A percentile compares a stretch with the other conserved stretches of the same genome.
These are phyloP conservation scores for Alternaria tenuissima DNA, from an alignment of 2,329 filamentous ascomycete species.

Conservation along the genomic window DNA sequence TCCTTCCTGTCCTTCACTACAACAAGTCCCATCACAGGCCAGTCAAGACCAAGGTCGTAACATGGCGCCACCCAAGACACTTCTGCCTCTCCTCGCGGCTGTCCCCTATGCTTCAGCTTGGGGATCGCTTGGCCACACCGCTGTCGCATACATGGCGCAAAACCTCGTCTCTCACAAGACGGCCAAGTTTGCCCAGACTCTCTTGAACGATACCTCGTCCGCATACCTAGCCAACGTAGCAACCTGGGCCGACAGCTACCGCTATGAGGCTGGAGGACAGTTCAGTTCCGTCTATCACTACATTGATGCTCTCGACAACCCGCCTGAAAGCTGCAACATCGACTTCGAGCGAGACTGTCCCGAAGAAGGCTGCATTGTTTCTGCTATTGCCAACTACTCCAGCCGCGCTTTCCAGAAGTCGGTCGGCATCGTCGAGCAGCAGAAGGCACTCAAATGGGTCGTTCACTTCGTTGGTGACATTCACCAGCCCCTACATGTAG, in stretches of 20 bases:
- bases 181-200: slow-evolving; percentile 53
- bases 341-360: slow-evolving; percentile 62
- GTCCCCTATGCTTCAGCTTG: slow-evolving; percentile 53
- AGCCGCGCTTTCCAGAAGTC: slow-evolving; percentile 46
- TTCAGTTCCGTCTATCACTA: slow-evolving; percentile 60
- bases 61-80: slow-evolving; percentile 36
- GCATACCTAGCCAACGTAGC: slow-evolving; percentile 61
- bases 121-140: slow-evolving; percentile 63
- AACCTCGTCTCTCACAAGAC: slow-evolving; percentile 56
- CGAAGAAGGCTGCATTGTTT: slow-evolving; percentile 60
- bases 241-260: slow-evolving; percentile 63
- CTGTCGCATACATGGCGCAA: slow-evolving; percentile 64
- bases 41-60: background rate
- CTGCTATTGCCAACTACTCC: slow-evolving; percentile 62
- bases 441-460: slow-evolving; percentile 60
- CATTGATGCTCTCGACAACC: slow-evolving; percentile 61
- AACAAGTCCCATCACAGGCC: background rate
- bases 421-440: slow-evolving; percentile 45
- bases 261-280: slow-evolving; percentile 56
- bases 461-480: slow-evolving; percentile 73
- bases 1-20: background rate
- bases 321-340: slow-evolving; percentile 58
- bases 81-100: slow-evolving; percentile 37
- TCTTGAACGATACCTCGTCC: slow-evolving; percentile 55
- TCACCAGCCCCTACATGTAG: slow-evolving; percentile 72